Conservation (phyloP, 1,284 basidiomycete genomes). For the Schizophyllum commune region DNA sequence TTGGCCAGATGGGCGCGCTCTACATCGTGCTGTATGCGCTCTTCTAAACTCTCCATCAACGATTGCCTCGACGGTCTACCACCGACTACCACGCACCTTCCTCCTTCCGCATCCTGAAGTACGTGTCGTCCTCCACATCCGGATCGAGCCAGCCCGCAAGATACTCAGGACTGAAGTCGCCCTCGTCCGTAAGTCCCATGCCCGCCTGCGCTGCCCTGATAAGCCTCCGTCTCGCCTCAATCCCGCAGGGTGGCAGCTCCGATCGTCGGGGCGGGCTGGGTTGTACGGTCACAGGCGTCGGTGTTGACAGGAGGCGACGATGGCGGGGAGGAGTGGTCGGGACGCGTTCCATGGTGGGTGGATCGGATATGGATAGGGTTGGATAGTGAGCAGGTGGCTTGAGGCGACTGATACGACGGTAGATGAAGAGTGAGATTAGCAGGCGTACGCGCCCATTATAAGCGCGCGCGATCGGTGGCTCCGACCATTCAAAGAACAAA, state of each 20-base stretch:
- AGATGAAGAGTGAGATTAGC: no score
- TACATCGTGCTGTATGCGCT: constrained; percentile 12
- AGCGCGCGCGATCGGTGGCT: no score
- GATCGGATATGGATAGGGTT: no score
- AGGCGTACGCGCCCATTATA: no score
- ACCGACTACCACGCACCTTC: neutral
- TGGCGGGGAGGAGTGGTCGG: neutral
- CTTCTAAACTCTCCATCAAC: constrained; percentile 5
- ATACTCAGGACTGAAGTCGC: neutral
- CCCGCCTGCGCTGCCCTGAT: neutral
- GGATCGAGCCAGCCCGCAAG: neutral
- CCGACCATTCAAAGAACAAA: no score
- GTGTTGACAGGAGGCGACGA: neutral
- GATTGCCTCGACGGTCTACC: neutral
- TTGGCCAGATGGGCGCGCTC: constrained; percentile 11
- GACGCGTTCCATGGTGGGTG: no score
- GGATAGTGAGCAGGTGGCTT: no score
- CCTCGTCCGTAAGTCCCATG: neutral
- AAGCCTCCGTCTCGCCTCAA: neutral
- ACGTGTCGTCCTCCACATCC: neutral
- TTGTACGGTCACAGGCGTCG: neutral
- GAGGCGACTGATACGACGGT: no score
- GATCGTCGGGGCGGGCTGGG: neutral
- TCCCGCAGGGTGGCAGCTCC: neutral
- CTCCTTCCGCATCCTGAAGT: constrained; percentile 2